These are phyloP conservation scores for Gloeostereum incarnatum DNA, from an alignment of 768 basidiomycete species.

Conservation along the genomic window DNA sequence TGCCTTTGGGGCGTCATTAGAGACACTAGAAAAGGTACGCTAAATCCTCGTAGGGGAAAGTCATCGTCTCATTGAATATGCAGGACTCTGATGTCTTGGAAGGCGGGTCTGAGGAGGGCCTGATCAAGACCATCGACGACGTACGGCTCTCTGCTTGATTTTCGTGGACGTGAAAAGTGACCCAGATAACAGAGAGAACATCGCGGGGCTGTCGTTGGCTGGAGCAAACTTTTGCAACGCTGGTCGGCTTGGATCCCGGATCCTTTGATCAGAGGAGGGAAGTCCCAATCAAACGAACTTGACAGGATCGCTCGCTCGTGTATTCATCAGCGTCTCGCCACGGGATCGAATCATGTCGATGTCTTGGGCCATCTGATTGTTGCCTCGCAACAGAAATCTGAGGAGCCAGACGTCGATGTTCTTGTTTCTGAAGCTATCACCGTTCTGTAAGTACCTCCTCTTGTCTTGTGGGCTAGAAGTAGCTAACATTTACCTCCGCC, in stretches of 20 bases:
- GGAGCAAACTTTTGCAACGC: conserved; percentile 13
- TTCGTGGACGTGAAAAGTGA: neutral
- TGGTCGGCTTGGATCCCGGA: conserved; percentile 14
- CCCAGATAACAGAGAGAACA: conserved; percentile 17
- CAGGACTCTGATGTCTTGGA: neutral
- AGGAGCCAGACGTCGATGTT: conserved; percentile 12
- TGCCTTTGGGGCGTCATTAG: conserved; percentile 22
- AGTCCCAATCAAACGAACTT: conserved; percentile 13
- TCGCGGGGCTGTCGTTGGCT: conserved; percentile 17
- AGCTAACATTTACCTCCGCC: neutral
- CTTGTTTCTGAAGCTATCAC: conserved; percentile 19
- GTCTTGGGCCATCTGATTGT: conserved; percentile 17
- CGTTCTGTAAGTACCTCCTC: conserved; percentile 14
- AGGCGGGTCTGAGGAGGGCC: neutral
- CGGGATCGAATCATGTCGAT: conserved; percentile 13
- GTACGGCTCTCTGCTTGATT: conserved; percentile 8
- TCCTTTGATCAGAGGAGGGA: conserved; percentile 15
- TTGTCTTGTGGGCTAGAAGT: neutral
- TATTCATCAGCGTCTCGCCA: conserved; percentile 14
- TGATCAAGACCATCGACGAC: conserved; percentile 15
- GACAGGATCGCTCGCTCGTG: conserved; percentile 14
- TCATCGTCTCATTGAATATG: neutral
- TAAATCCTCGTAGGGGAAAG: too few species aligned
- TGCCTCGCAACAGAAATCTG: conserved; percentile 10
- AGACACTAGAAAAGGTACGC: conserved; percentile 17